Evolutionary conservation across 2,329 filamentous ascomycete species (phyloP), one percentile per base, ranked within the genome.

Genomic region (Penicillium glabrum): DNA sequence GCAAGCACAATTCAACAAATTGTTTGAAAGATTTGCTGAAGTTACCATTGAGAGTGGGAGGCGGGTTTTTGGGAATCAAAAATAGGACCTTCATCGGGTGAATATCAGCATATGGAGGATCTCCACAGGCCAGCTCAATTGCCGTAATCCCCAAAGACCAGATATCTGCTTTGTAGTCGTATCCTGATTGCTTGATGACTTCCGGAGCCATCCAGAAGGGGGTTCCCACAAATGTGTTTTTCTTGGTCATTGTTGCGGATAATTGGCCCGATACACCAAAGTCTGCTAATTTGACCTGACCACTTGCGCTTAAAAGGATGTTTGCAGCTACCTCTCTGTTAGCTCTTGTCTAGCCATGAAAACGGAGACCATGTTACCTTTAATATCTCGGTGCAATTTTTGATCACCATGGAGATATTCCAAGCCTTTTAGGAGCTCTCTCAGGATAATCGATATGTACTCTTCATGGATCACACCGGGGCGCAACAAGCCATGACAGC

Each of bases 171-270:
- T 97, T 97, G 78, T 96, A 91, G 74, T 97, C 93, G 79, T 98
- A 97, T 48, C 93, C 93, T 56, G 92, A 96, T 75, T 99, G 93
- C 78, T 96, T 96, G 75, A 99, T 99, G 54, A 98, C 93, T 77
- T 99, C 93, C 11, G 93, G 93, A 3, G 95, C 93, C 93, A 99
- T 99, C 95, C 95, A 99, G 73, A 98, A 99, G 1, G 95, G 93
- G 0, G 93, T 98, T 33, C 95, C 95, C 31, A 99, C 93, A 74
- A 98, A 99, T 0, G 93, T 98, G 72, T 98, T 98, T 80, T 98
- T 98, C 82, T 98, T 98, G 61, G 93, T 97, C 93, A 98, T 98
- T 49, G 93, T 99, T 7, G 93, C 93, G 10, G 93, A 96, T 23
- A 98, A 83, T 77, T 98, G 95, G 27, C 93, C 93, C 1, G 93